Percentiles rank a stretch among this genome's conserved stretches.
Conservation (phyloP, 2,329 filamentous ascomycete species). For the Teratosphaeria viscida region DNA sequence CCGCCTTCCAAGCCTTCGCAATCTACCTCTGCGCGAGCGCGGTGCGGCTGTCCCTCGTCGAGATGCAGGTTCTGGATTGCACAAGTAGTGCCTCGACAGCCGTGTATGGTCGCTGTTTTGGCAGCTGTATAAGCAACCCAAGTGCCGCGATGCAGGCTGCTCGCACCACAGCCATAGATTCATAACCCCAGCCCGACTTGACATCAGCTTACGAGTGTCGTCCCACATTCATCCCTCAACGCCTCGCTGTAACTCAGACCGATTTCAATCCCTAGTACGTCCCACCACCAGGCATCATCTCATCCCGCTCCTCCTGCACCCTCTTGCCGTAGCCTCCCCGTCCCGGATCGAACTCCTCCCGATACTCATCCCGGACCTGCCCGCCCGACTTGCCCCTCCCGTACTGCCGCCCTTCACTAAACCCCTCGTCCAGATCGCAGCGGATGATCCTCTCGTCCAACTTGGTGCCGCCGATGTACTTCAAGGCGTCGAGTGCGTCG, state of each 20-base stretch:
- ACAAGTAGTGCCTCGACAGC: no score
- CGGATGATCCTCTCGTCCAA: slow-evolving; percentile 93
- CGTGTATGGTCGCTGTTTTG: no score
- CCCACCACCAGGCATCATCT: background rate
- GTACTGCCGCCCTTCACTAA: slow-evolving; percentile 92
- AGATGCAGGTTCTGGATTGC: no score
- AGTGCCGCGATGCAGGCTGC: no score
- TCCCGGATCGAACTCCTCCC: slow-evolving; percentile 92
- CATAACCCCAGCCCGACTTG: no score
- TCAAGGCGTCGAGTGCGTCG: slow-evolving; percentile 95
- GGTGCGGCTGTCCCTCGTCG: no score
- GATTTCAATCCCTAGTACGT: background rate
- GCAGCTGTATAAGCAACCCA: no score
- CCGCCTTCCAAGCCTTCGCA: no score
- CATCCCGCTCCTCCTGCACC: slow-evolving; percentile 48
- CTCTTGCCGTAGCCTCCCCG: slow-evolving; percentile 80
- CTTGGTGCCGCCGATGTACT: slow-evolving; percentile 96
- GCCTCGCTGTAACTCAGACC: background rate
- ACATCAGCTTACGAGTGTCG: no score
- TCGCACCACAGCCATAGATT: no score
- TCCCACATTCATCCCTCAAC: background rate
- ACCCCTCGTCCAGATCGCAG: slow-evolving; percentile 90
- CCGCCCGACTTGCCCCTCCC: slow-evolving; percentile 88
- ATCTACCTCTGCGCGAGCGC: no score
- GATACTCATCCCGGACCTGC: slow-evolving; percentile 94